Percentiles rank a stretch among this genome's conserved stretches.
Evolutionary conservation across 495 filamentous ascomycete genomes (phyloP).

Genomic region (Xylaria intraflava): DNA sequence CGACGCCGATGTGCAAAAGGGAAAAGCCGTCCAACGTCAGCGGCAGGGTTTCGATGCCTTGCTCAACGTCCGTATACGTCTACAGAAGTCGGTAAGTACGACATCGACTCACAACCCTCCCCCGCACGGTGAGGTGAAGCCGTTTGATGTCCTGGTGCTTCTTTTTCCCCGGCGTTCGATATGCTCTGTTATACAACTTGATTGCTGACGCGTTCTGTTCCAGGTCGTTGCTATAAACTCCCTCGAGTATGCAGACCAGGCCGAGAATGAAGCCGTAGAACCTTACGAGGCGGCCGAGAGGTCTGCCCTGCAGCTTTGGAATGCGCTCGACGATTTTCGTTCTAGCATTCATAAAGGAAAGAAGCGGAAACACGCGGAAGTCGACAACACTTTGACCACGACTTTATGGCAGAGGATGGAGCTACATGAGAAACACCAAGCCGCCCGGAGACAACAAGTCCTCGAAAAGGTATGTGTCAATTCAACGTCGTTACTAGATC

Average conservation of each 20-base stretch:
- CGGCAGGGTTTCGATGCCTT: constrained; percentile 78
- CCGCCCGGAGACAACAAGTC: constrained; percentile 45
- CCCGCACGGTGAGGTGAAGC: not conserved
- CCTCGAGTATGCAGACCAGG: constrained; percentile 44
- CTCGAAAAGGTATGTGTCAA: constrained; percentile 36
- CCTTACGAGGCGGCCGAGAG: constrained; percentile 72
- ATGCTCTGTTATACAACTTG: not conserved
- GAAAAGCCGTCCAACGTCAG: constrained; percentile 75
- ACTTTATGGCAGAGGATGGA: constrained; percentile 71
- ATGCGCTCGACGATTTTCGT: constrained; percentile 69
- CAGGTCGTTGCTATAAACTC: constrained; percentile 71
- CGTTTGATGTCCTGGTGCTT: not conserved
- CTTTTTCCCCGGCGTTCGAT: not conserved
- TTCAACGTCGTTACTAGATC: not conserved
- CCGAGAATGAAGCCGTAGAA: constrained; percentile 24
- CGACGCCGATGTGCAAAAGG: constrained; percentile 66
- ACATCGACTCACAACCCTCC: not conserved
- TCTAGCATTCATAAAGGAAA: constrained; percentile 38
- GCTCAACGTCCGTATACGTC: constrained; percentile 76
- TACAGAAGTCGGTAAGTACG: constrained; percentile 64
- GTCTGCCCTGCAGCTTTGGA: constrained; percentile 85
- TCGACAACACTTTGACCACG: constrained; percentile 45
- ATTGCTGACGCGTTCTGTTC: not conserved
- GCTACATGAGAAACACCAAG: constrained; percentile 50
- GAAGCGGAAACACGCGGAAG: constrained; percentile 54